Base-by-base conservation (phyloP, 192 early-diverging fungal genomes). In the Umbelopsis sp. region DNA sequence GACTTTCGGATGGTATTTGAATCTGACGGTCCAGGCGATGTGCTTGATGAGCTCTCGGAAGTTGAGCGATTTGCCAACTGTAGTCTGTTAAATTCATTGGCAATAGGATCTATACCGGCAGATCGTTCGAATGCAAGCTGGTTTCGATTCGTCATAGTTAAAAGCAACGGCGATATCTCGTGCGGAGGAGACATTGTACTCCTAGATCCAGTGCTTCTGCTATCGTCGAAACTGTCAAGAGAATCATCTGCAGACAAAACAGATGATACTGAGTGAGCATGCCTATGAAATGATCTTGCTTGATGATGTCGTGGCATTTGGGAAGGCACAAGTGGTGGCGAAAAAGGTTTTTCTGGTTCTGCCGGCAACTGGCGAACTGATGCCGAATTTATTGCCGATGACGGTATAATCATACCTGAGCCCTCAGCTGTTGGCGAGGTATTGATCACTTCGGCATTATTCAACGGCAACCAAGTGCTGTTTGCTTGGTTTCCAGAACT, bases 1-100 rank as follows among this genome's bases (percentile, higher is more conserved):
- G 52, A 61, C 74, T 70, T 66, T 66, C 66, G 70, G 2, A 71
- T 51, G 18, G 72, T 45, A 49, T 74, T 78, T 49, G 80, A 46
- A 78, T 80, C 71, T 48, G 73, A 12, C 35, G 70, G 69, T 30
- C 58, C 61, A 12, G 75, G 68, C 30, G 64, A 37, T 49, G 74
- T 7, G 52, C 76, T 61, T 13, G 55, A 61, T 25, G 51, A 52
- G 30, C 27, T 25, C 1, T 61, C 55, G 13, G 33, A 61, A 4
- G 23, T 35, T 4, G 55, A 61, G 30, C 33, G 27, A 25, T 30
- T 61, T 10, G 55, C 55, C 55, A 61, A 61, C 18, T 61, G 55
- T 3, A 61, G 12, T 33, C 55, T 0, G 55, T 61, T 61, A n/a
- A 61, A 61, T 12, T 61, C 55, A 35, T 30, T 61, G 4, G 55